Evolutionary conservation across 2,329 filamentous ascomycete genomes (phyloP).

Genomic region (Stagonosporopsis vannaccii): DNA sequence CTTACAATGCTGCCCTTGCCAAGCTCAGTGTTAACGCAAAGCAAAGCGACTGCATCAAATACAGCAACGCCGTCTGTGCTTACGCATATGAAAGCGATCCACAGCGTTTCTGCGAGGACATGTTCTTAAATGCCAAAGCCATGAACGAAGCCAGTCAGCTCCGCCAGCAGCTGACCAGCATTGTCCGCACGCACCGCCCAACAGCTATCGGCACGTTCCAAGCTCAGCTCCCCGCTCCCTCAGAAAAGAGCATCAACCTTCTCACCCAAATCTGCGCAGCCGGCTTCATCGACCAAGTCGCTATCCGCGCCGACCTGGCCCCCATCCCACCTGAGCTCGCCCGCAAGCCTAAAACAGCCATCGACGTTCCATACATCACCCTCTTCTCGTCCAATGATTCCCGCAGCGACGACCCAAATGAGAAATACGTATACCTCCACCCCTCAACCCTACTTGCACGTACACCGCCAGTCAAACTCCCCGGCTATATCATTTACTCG

Average conservation of each 20-base stretch:
- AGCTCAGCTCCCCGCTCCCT: conserved; percentile 64
- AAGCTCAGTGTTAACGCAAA: conserved; percentile 80
- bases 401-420: conserved; percentile 55
- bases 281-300: conserved; percentile 93
- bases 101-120: conserved; percentile 79
- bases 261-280: conserved; percentile 91
- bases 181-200: conserved; percentile 78
- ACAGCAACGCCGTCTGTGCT: conserved; percentile 86
- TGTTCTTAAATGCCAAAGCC: conserved; percentile 87
- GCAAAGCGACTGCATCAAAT: conserved; percentile 85
- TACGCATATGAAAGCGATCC: conserved; percentile 62
- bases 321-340: conserved; percentile 64
- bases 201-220: conserved; percentile 49
- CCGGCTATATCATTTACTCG: conserved; percentile 86
- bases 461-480: conserved; percentile 65
- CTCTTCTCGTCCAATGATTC: conserved; percentile 71
- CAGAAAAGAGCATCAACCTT: conserved; percentile 72
- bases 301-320: conserved; percentile 87
- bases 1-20: conserved; percentile 75
- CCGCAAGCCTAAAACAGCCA: conserved; percentile 80
- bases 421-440: conserved; percentile 83
- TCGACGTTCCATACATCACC: conserved; percentile 90
- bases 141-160: conserved; percentile 87
- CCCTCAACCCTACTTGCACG: conserved; percentile 79
- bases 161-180: conserved; percentile 79